A percentile compares a stretch with the other conserved stretches of the same genome.
These are phyloP conservation scores for Paramecium sonneborni DNA, from an alignment of 73 alveolate species.

Conservation along the genomic window DNA sequence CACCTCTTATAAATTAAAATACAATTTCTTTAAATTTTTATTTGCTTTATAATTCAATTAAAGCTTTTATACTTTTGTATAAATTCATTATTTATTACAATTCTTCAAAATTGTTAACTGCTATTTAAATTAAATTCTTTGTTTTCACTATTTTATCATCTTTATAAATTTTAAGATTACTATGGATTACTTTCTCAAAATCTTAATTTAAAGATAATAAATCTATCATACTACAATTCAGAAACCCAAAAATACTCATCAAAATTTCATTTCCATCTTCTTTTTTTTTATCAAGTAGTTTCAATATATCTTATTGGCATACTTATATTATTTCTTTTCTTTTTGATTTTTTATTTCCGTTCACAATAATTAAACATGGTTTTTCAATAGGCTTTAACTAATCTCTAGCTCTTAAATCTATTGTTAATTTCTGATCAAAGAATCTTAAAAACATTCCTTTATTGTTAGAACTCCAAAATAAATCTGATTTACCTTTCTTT, in stretches of 20 bases:
- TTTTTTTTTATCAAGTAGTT: neutral
- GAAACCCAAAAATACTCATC: neutral
- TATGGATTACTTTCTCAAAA: neutral
- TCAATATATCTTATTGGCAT: neutral
- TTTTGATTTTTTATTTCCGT: slow-evolving; percentile 27
- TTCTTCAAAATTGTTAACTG: neutral
- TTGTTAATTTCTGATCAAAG: neutral
- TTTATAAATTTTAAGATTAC: neutral
- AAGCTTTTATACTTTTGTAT: neutral
- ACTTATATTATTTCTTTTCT: neutral
- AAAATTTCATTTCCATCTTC: slow-evolving; percentile 20
- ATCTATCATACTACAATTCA: neutral
- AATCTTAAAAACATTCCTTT: neutral
- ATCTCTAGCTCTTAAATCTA: slow-evolving; percentile 29
- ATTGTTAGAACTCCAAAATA: neutral
- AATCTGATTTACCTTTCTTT: neutral
- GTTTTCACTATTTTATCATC: neutral
- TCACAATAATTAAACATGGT: neutral
- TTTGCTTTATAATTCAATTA: neutral
- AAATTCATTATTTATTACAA: neutral
- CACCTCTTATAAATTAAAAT: slow-evolving; percentile 13
- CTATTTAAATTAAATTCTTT: slow-evolving; percentile 27
- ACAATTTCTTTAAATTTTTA: neutral
- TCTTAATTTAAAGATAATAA: slow-evolving; percentile 14
- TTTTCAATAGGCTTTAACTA: neutral